Percentiles rank a stretch among this genome's conserved stretches.
Evolutionary conservation across 371 early-diverging fungal genomes (phyloP).

Genomic region (Dinochytrium kinnereticum): DNA sequence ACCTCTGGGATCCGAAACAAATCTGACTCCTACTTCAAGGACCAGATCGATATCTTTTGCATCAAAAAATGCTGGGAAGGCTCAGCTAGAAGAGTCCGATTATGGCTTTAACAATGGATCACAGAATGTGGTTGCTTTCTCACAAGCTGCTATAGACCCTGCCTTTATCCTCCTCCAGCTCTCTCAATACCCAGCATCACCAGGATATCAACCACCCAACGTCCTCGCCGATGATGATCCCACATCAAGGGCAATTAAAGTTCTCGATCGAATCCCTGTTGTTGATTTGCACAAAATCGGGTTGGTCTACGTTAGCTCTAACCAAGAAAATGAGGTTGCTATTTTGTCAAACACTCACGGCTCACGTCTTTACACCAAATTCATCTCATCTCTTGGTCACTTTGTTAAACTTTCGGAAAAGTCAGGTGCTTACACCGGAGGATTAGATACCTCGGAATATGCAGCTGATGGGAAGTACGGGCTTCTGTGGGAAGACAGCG

Average conservation of each 20-base stretch:
- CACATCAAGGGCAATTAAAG: conserved; percentile 73
- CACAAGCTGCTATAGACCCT: conserved; percentile 43
- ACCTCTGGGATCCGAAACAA: not conserved
- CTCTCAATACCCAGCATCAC: conserved; percentile 72
- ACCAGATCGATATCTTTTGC: not conserved
- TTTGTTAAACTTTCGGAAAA: conserved; percentile 49
- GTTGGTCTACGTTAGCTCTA: conserved; percentile 86
- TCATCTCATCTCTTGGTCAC: conserved; percentile 78
- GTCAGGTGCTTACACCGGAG: conserved; percentile 80
- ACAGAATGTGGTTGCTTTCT: not conserved
- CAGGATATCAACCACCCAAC: conserved; percentile 45
- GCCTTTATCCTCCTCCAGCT: conserved; percentile 58
- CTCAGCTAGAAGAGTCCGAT: no score
- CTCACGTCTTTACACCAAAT: conserved; percentile 80
- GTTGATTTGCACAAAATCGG: conserved; percentile 96
- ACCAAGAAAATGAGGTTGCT: conserved; percentile 80
- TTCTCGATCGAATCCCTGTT: conserved; percentile 86
- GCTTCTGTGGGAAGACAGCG: conserved; percentile 81
- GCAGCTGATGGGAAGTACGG: conserved; percentile 86
- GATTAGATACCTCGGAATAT: conserved; percentile 81
- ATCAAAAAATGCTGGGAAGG: not conserved
- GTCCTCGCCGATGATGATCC: conserved; percentile 80
- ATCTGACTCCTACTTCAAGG: not conserved
- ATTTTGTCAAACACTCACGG: conserved; percentile 87
- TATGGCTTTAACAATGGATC: not conserved